Conservation (phyloP, 2,329 filamentous ascomycete species). For the Scytalidium lignicola region DNA sequence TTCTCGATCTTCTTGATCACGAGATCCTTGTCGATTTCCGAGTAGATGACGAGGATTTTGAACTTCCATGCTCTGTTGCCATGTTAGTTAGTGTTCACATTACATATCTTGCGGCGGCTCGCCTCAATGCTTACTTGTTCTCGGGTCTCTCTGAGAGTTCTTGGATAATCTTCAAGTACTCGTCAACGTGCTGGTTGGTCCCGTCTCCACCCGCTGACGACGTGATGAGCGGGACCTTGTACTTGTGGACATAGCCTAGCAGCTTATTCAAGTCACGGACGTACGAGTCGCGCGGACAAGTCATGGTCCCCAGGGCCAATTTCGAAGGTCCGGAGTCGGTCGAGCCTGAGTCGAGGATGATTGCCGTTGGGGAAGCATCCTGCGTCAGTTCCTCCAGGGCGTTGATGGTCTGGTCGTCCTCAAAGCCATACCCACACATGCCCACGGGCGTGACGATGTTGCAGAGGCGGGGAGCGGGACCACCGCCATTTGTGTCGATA, state of each 20-base stretch:
- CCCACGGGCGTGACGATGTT: slow-evolving; percentile 42
- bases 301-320: slow-evolving; percentile 36
- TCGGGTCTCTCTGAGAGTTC: slow-evolving; percentile 27
- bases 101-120: not conserved
- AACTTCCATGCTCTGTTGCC: slow-evolving; percentile 14
- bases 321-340: slow-evolving; percentile 35
- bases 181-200: slow-evolving; percentile 36
- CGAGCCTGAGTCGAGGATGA: slow-evolving; percentile 31
- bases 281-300: slow-evolving; percentile 35
- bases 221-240: slow-evolving; percentile 36
- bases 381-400: slow-evolving; percentile 5
- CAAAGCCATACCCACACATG: slow-evolving; percentile 45
- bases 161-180: slow-evolving; percentile 34
- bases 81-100: not conserved
- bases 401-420: slow-evolving; percentile 24
- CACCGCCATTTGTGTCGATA: no score
- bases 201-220: slow-evolving; percentile 44
- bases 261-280: slow-evolving; percentile 36
- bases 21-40: slow-evolving; percentile 31
- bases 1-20: slow-evolving; percentile 26
- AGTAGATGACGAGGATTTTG: slow-evolving; percentile 34
- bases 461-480: slow-evolving; percentile 19
- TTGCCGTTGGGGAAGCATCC: slow-evolving; percentile 28
- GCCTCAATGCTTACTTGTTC: slow-evolving; percentile 3
- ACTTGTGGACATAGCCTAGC: slow-evolving; percentile 28